Conservation (phyloP, 257 asterid genomes). For the Solanum chaucha region DNA sequence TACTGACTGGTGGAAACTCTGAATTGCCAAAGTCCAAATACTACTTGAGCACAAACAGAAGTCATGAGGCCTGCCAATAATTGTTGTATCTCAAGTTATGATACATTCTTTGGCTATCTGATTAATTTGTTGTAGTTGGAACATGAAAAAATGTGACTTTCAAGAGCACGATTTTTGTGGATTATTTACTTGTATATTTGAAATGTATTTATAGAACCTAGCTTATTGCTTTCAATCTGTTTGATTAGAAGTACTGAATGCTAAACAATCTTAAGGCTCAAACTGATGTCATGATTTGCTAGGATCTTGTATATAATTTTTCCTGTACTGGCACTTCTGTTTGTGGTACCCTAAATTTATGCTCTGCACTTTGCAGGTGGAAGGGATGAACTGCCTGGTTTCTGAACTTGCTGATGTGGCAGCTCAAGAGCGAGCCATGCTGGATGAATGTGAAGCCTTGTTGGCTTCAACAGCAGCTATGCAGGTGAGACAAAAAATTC, state of each 20-base stretch:
- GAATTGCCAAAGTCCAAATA: background rate
- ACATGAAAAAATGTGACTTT: background rate
- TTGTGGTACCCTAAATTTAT: background rate
- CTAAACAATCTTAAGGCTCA: background rate
- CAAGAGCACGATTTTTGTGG: background rate
- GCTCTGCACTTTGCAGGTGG: constrained; percentile 37
- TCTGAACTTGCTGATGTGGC: constrained; percentile 78
- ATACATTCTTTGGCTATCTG: background rate
- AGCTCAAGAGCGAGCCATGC: constrained; percentile 74
- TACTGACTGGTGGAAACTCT: background rate
- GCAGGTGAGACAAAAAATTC: constrained; percentile 40
- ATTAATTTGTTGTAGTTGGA: background rate
- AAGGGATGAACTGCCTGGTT: constrained; percentile 51
- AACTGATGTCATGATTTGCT: background rate
- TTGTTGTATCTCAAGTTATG: background rate
- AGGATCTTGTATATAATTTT: background rate
- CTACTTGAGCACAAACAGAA: background rate
- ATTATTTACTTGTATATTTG: background rate
- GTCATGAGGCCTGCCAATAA: background rate
- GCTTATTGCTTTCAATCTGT: background rate
- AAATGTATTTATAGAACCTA: background rate
- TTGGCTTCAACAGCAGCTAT: constrained; percentile 51
- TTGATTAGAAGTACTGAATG: background rate
- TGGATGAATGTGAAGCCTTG: constrained; percentile 59
- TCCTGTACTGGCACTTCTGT: background rate